These are phyloP conservation scores for Monilinia laxa DNA, from an alignment of 2,329 filamentous ascomycete genomes.

Conservation along the genomic window DNA sequence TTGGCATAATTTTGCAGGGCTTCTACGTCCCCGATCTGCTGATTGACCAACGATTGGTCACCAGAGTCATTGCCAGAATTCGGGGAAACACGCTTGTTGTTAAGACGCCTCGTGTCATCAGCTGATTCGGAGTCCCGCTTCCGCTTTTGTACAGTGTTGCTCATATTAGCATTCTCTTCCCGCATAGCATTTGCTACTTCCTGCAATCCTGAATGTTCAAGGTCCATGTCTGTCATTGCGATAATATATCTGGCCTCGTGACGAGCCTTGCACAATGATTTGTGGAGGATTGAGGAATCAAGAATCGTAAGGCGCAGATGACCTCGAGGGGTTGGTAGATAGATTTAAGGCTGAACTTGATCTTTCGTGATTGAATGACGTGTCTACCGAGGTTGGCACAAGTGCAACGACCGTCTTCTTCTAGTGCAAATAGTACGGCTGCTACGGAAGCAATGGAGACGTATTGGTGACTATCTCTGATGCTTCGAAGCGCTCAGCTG, in stretches of 20 bases:
- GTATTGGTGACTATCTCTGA: conserved; percentile 33
- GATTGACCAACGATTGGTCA: conserved; percentile 30
- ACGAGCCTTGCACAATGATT: conserved; percentile 37
- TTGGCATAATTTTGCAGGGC: conserved; percentile 43
- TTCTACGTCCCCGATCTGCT: conserved; percentile 37
- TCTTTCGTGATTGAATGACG: conserved; percentile 37
- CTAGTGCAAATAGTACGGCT: conserved; percentile 30
- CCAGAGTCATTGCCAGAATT: conserved; percentile 35
- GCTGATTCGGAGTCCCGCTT: conserved; percentile 42
- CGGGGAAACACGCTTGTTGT: conserved; percentile 41
- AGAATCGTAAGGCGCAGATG: conserved; percentile 37
- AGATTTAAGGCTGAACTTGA: conserved; percentile 38
- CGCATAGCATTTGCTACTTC: conserved; percentile 42
- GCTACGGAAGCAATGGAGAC: conserved; percentile 29
- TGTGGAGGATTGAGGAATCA: conserved; percentile 28
- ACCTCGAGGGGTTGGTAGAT: conserved; percentile 39
- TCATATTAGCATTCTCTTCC: conserved; percentile 34
- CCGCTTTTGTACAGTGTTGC: conserved; percentile 38
- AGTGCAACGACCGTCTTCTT: conserved; percentile 32
- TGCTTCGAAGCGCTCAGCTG: conserved; percentile 40
- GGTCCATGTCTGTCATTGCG: conserved; percentile 41
- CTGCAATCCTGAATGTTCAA: conserved; percentile 41
- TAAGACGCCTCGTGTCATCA: conserved; percentile 40
- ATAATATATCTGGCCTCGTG: conserved; percentile 28
- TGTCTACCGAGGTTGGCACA: conserved; percentile 40